phyloP scores from a whole-genome alignment of 441 rosid genomes.

The Oxalis stricta region DNA sequence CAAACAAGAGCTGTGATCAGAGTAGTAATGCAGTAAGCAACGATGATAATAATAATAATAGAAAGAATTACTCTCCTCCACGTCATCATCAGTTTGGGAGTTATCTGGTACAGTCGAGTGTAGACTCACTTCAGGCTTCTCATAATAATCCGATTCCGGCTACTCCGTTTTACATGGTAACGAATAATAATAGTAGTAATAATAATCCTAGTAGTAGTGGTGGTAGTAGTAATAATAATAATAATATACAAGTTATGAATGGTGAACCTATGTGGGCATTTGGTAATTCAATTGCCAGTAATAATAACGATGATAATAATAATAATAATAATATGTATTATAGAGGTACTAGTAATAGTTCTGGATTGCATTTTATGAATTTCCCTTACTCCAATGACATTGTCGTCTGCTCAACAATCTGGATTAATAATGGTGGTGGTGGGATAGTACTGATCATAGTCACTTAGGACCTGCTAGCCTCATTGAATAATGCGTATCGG shows the following conservation, averaged over 20 bases:
- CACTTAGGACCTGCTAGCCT: no score
- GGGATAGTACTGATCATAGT: no score
- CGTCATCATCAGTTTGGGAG: slow-evolving; percentile 41
- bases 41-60: slow-evolving; percentile 37
- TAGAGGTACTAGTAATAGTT: slow-evolving; percentile 36
- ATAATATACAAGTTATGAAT: slow-evolving; percentile 37
- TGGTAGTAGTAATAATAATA: no score
- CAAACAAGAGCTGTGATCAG: slow-evolving; percentile 50
- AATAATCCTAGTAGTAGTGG: no score
- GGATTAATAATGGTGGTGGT: slow-evolving; percentile 16
- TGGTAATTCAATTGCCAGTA: slow-evolving; percentile 37
- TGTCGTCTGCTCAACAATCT: slow-evolving; percentile 43
- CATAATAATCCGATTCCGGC: slow-evolving; percentile 33
- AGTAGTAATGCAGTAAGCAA: slow-evolving; percentile 18
- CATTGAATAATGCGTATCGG: no score
- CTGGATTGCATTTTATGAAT: slow-evolving; percentile 73
- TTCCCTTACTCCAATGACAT: slow-evolving; percentile 55
- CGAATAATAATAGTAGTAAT: no score
- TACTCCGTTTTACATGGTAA: slow-evolving; percentile 55
- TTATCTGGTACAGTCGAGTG: slow-evolving; percentile 39
- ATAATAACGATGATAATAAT: slow-evolving; percentile 28
- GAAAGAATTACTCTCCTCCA: slow-evolving; percentile 27
- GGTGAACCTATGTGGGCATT: slow-evolving; percentile 64
- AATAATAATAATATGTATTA: slow-evolving; percentile 37
- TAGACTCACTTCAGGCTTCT: slow-evolving; percentile 31